These are phyloP conservation scores for Mortierella sp. DNA, from an alignment of 371 early-diverging fungal species.

Conservation along the genomic window DNA sequence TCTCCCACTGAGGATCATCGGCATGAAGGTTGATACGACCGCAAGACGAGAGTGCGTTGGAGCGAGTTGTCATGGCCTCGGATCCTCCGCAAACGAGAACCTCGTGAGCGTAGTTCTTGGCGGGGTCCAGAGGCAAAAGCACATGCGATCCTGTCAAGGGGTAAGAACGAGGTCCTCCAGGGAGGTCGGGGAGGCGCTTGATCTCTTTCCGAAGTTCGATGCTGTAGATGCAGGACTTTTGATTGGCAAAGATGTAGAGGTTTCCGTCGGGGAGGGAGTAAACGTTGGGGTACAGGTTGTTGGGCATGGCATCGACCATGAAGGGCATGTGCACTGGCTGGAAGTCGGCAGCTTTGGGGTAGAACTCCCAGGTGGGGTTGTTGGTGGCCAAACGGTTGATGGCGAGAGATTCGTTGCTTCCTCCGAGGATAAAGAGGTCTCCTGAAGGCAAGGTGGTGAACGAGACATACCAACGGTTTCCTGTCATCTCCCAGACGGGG, in stretches of 20 bases:
- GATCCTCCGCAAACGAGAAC: slow-evolving; percentile 75
- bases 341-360: slow-evolving; percentile 41
- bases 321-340: slow-evolving; percentile 44
- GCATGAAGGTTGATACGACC: slow-evolving; percentile 67
- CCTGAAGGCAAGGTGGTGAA: slow-evolving; percentile 70
- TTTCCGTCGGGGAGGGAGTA: slow-evolving; percentile 70
- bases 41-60: slow-evolving; percentile 63
- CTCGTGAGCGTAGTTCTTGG: slow-evolving; percentile 70
- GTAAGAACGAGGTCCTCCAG: slow-evolving; percentile 70
- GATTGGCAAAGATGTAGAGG: slow-evolving; percentile 70
- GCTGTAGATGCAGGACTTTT: slow-evolving; percentile 68
- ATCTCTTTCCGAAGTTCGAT: slow-evolving; percentile 62
- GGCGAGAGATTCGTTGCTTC: slow-evolving; percentile 65
- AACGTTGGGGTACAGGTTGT: slow-evolving; percentile 65
- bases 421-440: slow-evolving; percentile 69
- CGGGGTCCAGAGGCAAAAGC: slow-evolving; percentile 71
- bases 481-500: slow-evolving; percentile 47
- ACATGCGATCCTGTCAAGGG: slow-evolving; percentile 72
- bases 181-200: slow-evolving; percentile 63
- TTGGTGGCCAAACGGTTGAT: slow-evolving; percentile 65
- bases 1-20: slow-evolving; percentile 67
- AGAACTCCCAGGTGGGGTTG: slow-evolving; percentile 61
- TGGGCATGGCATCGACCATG: slow-evolving; percentile 52
- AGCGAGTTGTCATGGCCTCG: slow-evolving; percentile 54
- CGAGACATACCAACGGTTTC: slow-evolving; percentile 74